Evolutionary conservation across 208 protist genomes (phyloP).

Genomic region (Leptomonas seymouri): DNA sequence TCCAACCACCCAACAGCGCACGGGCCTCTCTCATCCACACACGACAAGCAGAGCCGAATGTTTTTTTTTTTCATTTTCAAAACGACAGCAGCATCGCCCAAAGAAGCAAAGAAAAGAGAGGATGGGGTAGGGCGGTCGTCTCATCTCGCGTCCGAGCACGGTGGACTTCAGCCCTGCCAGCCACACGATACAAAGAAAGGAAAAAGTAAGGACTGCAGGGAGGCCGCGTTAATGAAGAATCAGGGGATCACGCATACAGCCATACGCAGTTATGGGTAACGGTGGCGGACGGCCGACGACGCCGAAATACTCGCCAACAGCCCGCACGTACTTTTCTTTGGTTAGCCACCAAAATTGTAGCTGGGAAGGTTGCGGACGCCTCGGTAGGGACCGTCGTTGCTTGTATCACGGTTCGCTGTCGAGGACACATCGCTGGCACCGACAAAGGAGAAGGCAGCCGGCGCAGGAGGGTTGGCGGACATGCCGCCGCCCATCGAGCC

Average conservation of each 20-base stretch:
- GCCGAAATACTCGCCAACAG: neutral
- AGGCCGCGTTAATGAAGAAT: too few relatives aligned
- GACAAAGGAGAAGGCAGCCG: conserved; percentile 15
- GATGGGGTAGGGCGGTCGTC: too few relatives aligned
- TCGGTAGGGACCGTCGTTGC: conserved; percentile 27
- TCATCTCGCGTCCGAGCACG: too few relatives aligned
- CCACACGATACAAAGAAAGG: conserved; percentile 1
- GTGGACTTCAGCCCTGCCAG: too few relatives aligned
- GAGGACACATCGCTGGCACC: conserved; percentile 9
- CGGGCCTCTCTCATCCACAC: too few relatives aligned
- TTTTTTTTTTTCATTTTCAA: too few relatives aligned
- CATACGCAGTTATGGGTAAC: too few relatives aligned
- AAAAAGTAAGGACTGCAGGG: neutral
- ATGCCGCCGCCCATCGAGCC: conserved; percentile 2
- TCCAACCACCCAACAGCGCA: too few relatives aligned
- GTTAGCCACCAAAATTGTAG: conserved; percentile 81
- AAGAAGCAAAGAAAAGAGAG: conserved; percentile 7
- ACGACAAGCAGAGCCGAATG: too few relatives aligned
- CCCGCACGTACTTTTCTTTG: neutral
- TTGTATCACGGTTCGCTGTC: neutral
- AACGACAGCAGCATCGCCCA: neutral
- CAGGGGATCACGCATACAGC: too few relatives aligned
- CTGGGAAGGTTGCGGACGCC: conserved; percentile 43
- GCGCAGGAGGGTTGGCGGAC: neutral
- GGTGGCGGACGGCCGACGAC: too few relatives aligned